Evolutionary conservation across 352 stramenopile species (phyloP).

Genomic region (Thalassiosira exigua): DNA sequence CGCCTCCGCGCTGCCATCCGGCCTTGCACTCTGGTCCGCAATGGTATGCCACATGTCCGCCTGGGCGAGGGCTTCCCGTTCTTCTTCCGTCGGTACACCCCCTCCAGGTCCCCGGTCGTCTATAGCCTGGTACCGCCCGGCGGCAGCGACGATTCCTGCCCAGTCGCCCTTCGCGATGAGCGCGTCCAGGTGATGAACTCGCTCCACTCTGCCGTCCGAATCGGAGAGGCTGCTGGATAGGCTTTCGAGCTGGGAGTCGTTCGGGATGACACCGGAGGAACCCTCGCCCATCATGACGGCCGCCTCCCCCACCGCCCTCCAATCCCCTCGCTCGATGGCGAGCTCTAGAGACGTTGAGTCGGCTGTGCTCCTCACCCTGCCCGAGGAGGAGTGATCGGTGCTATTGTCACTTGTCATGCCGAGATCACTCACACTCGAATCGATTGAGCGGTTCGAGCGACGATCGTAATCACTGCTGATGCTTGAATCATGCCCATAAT

Average conservation of each 20-base stretch:
- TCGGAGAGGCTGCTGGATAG: constrained; percentile 14
- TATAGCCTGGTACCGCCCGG: constrained; percentile 59
- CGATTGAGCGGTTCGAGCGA: not conserved
- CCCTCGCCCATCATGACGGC: constrained; percentile 70
- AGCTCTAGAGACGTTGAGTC: constrained; percentile 58
- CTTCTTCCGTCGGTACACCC: constrained; percentile 39
- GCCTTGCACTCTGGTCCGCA: constrained; percentile 75
- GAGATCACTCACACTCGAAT: constrained; percentile 42
- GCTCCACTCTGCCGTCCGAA: constrained; percentile 31
- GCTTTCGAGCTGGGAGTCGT: not conserved
- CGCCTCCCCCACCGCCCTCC: constrained; percentile 76
- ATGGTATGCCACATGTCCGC: constrained; percentile 81
- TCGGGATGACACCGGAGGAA: not conserved
- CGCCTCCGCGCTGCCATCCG: constrained; percentile 33
- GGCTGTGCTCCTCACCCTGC: not conserved
- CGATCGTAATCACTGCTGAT: too few relatives aligned
- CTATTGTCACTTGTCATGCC: not conserved
- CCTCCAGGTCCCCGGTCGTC: constrained; percentile 36
- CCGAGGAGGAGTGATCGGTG: not conserved
- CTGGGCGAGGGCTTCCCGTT: constrained; percentile 77
- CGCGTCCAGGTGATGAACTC: constrained; percentile 66
- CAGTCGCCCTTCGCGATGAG: constrained; percentile 79
- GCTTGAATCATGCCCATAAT: not conserved
- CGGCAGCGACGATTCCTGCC: constrained; percentile 71
- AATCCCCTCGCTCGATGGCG: constrained; percentile 79